Evolutionary conservation across 2,329 filamentous ascomycete genomes (phyloP), one percentile per base, ranked within the genome.

Genomic region (Venturia effusa): DNA sequence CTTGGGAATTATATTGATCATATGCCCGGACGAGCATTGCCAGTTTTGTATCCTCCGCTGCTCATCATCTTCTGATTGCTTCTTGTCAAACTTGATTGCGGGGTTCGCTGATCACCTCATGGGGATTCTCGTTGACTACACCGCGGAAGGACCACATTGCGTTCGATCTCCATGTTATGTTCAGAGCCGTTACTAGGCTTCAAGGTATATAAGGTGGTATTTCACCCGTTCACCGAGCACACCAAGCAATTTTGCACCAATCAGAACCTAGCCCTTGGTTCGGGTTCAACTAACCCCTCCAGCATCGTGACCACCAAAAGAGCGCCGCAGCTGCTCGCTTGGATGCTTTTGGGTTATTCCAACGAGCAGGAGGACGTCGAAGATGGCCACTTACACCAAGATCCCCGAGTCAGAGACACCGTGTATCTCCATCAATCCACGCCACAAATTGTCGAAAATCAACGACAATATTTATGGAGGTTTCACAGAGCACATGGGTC

Each of bases 401-500:
- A 83, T 90, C 67, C 70, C 77, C 11, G 84, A 85, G 64, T 79
- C 79, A 67, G 83, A 87, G 68, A 80, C 76, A 66, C 82, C 88
- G 59, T 81, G 81, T 68, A 88, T 91, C 70, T 82, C 82, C 63
- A 78, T 92, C 65, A 84, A 90, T 71, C 79, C 87, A 5, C 74
- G 76, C 19, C 83, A 88, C 73, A 84, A 82, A 68, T 76, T 92
- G 63, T 87, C 87, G 65, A 86, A 86, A 72, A 90, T 94, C 70
- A 86, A 92, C 70, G 84, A 88, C 66, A 90, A 90, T 71, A 90
- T 89, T 70, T 94, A 93, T 80, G 87, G 88, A 64, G 90, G 89
- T 13, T 94, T 94, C 75, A 90, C 87, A 65, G 90, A 94, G 70
- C 90, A 94, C 75, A 94, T 94, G 89, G 90, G 90, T 70, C 85